Evolutionary conservation across 352 stramenopile genomes (phyloP).

Genomic region (Globisporangium parvum): DNA sequence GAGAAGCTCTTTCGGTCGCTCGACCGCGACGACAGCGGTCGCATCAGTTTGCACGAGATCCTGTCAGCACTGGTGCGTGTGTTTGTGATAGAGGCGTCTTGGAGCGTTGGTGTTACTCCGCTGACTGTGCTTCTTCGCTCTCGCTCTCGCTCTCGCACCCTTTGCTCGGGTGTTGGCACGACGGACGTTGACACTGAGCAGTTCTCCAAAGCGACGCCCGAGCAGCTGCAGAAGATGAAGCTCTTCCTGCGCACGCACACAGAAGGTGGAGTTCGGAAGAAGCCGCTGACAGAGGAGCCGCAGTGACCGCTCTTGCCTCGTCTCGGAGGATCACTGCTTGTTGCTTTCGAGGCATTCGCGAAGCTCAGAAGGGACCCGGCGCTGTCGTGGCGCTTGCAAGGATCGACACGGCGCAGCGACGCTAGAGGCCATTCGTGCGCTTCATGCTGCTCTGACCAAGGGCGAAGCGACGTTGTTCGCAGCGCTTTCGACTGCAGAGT

Average conservation of each 20-base stretch:
- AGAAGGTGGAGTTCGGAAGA: neutral
- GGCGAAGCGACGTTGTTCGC: no score
- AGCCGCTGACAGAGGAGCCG: slow-evolving; percentile 59
- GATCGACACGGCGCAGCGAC: no score
- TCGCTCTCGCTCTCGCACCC: neutral
- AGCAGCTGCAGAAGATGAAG: slow-evolving; percentile 46
- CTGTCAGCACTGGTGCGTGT: slow-evolving; percentile 39
- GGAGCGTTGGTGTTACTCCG: neutral
- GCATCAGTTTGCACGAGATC: slow-evolving; percentile 44
- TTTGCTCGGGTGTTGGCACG: neutral
- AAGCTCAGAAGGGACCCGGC: no score
- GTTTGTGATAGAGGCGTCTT: neutral
- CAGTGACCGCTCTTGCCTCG: neutral
- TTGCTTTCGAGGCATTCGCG: no score
- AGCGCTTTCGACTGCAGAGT: no score
- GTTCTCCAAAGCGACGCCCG: slow-evolving; percentile 41
- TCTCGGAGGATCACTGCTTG: no score
- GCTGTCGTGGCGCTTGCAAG: no score
- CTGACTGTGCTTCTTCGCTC: neutral
- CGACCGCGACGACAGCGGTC: slow-evolving; percentile 42
- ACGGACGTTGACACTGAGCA: slow-evolving; percentile 5
- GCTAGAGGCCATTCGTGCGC: no score
- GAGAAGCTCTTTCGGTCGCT: slow-evolving; percentile 45
- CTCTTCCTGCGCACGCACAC: slow-evolving; percentile 20
- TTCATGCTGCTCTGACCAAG: no score